Percentiles rank a stretch among this genome's conserved stretches.
phyloP scores from a whole-genome alignment of 306 rosid genomes.

The Delonix regia region DNA sequence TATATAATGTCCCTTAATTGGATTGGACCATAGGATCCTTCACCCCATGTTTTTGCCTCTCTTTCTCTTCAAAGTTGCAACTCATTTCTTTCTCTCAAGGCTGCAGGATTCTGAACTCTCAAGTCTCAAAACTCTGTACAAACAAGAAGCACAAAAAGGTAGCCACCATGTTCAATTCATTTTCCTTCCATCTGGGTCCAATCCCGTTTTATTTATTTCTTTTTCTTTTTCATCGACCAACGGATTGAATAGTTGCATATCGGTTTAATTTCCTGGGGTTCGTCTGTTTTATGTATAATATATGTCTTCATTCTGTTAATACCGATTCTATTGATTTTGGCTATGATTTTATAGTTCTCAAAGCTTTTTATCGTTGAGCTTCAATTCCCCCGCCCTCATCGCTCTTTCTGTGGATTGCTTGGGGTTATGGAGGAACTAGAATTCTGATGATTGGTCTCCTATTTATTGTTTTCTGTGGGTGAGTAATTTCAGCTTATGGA shows the following conservation, averaged over 20 bases:
- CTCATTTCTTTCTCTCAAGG: slow-evolving; percentile 27
- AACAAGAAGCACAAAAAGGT: slow-evolving; percentile 43
- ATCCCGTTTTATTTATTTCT: background rate
- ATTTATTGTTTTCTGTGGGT: background rate
- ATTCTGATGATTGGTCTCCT: slow-evolving; percentile 25
- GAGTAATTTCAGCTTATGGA: slow-evolving; percentile 43
- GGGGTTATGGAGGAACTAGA: slow-evolving; percentile 32
- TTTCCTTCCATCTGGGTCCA: background rate
- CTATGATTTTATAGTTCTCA: background rate
- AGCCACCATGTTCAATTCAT: slow-evolving; percentile 1
- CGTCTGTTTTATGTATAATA: background rate
- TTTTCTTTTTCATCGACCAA: background rate
- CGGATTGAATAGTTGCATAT: background rate
- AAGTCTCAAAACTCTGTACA: slow-evolving; percentile 7
- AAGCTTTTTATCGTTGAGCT: background rate
- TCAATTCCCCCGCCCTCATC: background rate
- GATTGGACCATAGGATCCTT: slow-evolving; percentile 48
- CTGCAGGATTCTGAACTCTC: background rate
- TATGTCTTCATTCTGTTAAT: background rate
- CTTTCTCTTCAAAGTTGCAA: slow-evolving; percentile 5
- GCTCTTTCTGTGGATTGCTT: background rate
- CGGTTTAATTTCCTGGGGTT: background rate
- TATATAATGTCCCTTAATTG: slow-evolving; percentile 16
- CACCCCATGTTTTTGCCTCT: slow-evolving; percentile 40
- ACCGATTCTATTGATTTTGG: background rate